Conservation (phyloP, 345 rosid genomes). For the Eucalyptus cloeziana region DNA sequence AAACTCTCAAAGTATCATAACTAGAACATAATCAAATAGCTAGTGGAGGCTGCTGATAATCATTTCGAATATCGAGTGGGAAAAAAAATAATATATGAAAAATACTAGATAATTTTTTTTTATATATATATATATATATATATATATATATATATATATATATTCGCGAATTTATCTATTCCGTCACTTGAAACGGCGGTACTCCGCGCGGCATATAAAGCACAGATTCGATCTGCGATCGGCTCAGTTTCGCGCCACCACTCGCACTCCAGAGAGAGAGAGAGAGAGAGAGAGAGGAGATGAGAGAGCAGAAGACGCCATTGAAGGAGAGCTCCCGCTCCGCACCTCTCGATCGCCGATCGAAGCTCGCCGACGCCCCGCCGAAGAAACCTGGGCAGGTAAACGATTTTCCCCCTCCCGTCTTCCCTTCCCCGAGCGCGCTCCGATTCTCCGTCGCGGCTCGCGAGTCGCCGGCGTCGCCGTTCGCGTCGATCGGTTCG, state of each 20-base stretch:
- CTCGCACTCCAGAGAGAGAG: neutral
- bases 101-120: too few species aligned
- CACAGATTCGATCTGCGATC: neutral
- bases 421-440: neutral
- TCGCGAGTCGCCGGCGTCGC: neutral
- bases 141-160: too few species aligned
- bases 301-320: neutral
- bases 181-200: neutral
- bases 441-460: neutral
- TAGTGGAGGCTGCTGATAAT: neutral
- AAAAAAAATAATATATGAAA: too few species aligned
- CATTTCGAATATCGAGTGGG: neutral
- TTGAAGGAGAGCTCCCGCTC: neutral
- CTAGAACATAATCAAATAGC: fast-evolving
- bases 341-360: neutral
- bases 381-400: neutral
- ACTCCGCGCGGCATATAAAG: neutral
- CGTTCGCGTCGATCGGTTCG: neutral
- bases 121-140: too few species aligned
- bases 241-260: neutral
- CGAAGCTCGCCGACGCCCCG: neutral
- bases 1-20: too few species aligned
- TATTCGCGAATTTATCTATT: neutral
- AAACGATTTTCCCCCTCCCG: neutral
- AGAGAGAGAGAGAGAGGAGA: neutral